These are phyloP conservation scores for Hsuehochloa calcarea DNA, from an alignment of 176 grass and related monocot genomes.

Conservation along the genomic window DNA sequence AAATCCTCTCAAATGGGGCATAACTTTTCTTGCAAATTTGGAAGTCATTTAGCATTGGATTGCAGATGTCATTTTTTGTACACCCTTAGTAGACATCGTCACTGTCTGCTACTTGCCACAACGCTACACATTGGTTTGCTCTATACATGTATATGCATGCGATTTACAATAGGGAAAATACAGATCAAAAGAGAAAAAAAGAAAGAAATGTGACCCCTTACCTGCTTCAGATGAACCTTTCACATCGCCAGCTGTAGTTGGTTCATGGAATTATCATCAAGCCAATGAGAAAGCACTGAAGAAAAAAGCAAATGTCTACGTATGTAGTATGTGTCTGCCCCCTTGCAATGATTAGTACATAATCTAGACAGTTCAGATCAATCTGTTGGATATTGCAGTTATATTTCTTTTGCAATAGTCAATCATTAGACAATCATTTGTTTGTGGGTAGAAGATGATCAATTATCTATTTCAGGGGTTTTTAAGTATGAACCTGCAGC, in stretches of 20 bases:
- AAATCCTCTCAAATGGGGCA: background rate
- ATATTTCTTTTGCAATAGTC: conserved; percentile 15
- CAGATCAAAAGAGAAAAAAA: conserved; percentile 23
- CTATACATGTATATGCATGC: conserved; percentile 24
- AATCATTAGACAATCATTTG: conserved; percentile 49
- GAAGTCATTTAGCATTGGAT: background rate
- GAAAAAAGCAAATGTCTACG: background rate
- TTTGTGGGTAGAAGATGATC: conserved; percentile 1
- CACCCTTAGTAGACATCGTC: conserved; percentile 32
- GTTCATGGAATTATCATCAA: conserved; percentile 28
- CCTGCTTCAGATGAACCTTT: conserved; percentile 31
- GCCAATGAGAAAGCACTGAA: conserved; percentile 7
- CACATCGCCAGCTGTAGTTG: conserved; percentile 30
- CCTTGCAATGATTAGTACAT: conserved; percentile 38
- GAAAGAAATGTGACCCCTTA: conserved; percentile 37
- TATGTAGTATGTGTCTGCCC: conserved; percentile 25
- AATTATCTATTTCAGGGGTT: background rate
- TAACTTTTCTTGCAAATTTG: conserved; percentile 15
- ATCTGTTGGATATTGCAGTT: conserved; percentile 23
- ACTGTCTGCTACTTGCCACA: conserved; percentile 37
- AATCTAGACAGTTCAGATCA: conserved; percentile 39
- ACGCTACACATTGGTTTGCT: conserved; percentile 2
- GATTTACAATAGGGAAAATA: conserved; percentile 29
- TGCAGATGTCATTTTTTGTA: background rate
- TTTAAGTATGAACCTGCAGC: conserved; percentile 21